Conservation (phyloP, 768 basidiomycete species). For the Lactifluus echinatus region DNA sequence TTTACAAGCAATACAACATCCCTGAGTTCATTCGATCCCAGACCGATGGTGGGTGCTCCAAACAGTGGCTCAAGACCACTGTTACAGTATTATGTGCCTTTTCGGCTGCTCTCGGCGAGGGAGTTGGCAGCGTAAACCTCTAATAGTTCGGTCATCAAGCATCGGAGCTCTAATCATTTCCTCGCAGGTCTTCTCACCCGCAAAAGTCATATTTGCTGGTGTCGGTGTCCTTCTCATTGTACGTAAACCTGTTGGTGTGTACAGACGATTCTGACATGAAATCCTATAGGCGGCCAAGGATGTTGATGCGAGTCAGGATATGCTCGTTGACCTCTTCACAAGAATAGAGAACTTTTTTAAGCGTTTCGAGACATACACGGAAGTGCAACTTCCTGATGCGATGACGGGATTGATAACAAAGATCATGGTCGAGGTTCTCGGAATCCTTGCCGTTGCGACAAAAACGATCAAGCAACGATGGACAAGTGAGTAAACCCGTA, state of each 20-base stretch:
- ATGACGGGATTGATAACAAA: neutral
- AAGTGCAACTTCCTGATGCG: neutral
- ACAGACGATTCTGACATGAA: neutral
- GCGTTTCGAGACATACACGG: neutral
- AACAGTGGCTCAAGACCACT: neutral
- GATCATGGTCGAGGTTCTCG: conserved; percentile 2
- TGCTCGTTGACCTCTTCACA: neutral
- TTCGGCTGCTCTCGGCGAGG: neutral
- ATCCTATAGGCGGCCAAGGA: neutral
- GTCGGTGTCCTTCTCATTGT: neutral
- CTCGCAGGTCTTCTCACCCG: neutral
- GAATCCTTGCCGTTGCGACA: neutral
- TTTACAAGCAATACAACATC: neutral
- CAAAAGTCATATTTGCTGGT: conserved; percentile 1
- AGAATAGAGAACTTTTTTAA: neutral
- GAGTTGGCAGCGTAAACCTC: neutral
- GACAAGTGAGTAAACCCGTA: neutral
- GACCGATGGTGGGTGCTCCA: neutral
- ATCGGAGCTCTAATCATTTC: neutral
- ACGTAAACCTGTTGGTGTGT: neutral
- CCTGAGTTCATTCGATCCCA: neutral
- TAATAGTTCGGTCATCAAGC: neutral
- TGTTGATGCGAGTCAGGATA: neutral
- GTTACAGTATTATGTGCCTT: neutral
- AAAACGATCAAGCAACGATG: neutral